Evolutionary conservation across 306 rosid species (phyloP).

Genomic region (Hippophae tibetana): DNA sequence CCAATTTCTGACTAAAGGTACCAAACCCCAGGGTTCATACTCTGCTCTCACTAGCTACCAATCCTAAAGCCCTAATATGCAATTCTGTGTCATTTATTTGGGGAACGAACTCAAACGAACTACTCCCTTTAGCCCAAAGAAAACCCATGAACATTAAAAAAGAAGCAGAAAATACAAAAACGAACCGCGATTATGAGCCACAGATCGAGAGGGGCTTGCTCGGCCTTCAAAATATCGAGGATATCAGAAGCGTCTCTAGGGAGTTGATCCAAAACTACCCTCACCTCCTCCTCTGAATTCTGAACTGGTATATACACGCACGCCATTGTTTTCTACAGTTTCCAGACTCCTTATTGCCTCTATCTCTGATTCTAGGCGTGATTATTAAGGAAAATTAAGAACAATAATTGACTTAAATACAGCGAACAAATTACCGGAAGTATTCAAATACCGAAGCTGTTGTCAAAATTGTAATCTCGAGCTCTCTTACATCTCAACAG

Average conservation of each 20-base stretch:
- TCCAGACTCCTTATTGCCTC: constrained; percentile 33
- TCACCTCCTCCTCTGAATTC: constrained; percentile 96
- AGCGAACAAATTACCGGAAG: constrained; percentile 3
- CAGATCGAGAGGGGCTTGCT: constrained; percentile 97
- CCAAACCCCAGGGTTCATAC: not conserved
- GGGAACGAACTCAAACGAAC: not conserved
- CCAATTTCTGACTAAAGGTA: too few species aligned
- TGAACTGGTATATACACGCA: constrained; percentile 91
- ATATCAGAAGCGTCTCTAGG: constrained; percentile 92
- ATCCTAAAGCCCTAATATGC: not conserved
- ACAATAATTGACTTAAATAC: not conserved
- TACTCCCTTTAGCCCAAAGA: not conserved
- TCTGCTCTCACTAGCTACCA: not conserved
- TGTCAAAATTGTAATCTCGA: too few species aligned
- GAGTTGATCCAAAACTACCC: constrained; percentile 91
- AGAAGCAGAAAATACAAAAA: constrained; percentile 1
- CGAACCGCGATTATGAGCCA: constrained; percentile 95
- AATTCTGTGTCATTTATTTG: not conserved
- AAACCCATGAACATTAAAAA: not conserved
- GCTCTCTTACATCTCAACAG: too few species aligned
- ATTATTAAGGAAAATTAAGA: not conserved
- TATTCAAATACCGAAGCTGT: not conserved
- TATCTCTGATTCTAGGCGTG: not conserved
- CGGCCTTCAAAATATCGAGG: constrained; percentile 92
- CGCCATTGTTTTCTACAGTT: constrained; percentile 41